These are phyloP conservation scores for Cucurbitaria berberidis DNA, from an alignment of 2,329 filamentous ascomycete genomes.

Conservation along the genomic window DNA sequence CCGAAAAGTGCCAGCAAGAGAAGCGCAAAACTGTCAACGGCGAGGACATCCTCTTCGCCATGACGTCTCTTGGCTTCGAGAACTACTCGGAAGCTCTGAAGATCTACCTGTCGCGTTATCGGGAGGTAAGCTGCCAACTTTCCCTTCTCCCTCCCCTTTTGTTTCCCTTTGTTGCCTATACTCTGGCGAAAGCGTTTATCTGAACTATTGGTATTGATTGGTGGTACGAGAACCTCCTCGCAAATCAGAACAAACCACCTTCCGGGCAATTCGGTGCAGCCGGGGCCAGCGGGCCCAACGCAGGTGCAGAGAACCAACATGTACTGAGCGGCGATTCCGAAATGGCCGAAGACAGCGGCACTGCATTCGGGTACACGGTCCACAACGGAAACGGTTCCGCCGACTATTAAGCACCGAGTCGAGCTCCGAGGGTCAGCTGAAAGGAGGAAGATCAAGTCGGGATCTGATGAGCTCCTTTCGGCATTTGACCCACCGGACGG, in stretches of 20 bases:
- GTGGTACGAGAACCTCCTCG: constrained; percentile 76
- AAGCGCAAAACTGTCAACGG: constrained; percentile 99
- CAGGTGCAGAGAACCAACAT: constrained; percentile 48
- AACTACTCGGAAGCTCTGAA: constrained; percentile 98
- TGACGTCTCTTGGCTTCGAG: constrained; percentile 98
- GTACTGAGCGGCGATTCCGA: constrained; percentile 54
- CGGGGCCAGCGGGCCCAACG: constrained; percentile 43
- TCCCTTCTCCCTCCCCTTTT: constrained; percentile 28
- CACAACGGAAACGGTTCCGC: constrained; percentile 50
- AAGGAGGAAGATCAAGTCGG: constrained; percentile 6
- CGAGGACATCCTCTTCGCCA: constrained; percentile 97
- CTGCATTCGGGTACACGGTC: constrained; percentile 51
- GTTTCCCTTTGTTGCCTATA: constrained; percentile 46
- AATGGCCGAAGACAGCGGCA: constrained; percentile 50
- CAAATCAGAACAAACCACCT: constrained; percentile 67
- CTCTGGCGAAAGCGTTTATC: constrained; percentile 52
- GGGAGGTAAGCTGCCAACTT: constrained; percentile 76
- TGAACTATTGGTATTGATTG: constrained; percentile 60
- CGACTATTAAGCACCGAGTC: constrained; percentile 45
- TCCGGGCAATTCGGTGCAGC: constrained; percentile 47
- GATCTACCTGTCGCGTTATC: constrained; percentile 96
- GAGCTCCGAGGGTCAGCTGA: constrained; percentile 20
- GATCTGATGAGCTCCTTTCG: constrained; percentile 11
- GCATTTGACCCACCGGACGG: constrained; percentile 31
- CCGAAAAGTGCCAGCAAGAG: constrained; percentile 98